Evolutionary conservation across 2,329 filamentous ascomycete species (phyloP), one percentile per base, ranked within the genome.

Genomic region (Sarocladium brachiariae): DNA sequence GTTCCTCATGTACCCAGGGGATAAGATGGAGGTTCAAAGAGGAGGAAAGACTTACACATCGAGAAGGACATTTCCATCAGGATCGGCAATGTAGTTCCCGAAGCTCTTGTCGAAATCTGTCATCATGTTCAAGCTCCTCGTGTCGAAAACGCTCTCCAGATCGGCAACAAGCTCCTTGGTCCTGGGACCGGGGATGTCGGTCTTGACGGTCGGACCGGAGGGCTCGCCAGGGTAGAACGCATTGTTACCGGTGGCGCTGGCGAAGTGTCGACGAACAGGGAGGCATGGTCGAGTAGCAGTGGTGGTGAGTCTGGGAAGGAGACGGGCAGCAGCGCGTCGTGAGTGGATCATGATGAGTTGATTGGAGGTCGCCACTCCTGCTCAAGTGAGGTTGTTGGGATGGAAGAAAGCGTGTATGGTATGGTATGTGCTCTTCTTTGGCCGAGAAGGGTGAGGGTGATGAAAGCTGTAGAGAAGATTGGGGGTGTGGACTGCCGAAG

Each of bases 101-200:
- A 76, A 70, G 59, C 84, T 87, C 69, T 83, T 80, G 57, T 77
- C 75, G 69, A 89, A 92, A 68, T 91, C 85, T 54, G 78, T 78
- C 61, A 91, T 74, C 82, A 90, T 87, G 74, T 93, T 95, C 72
- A 92, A 71, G 69, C 85, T 89, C 54, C 89, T 79, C 4, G 87
- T 92, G 67, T 95, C 89, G 63, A 93, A 95, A 53, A 95, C 86
- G 63, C 83, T 74, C 69, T 86, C 74, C 55, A 95, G 78, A 65
- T 89, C 80, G 55, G 81, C 73, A 56, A 87, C 82, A 48, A 80
- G 77, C 59, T 81, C 77, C 71, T 83, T 77, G 67, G 84, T 83
- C 71, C 84, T 78, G 33, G 89, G 89, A 0, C 89, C 89, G 0
- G 89, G 89, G 52, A 95, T 86, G 41, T 71, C 68, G 21, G 76